Base-by-base conservation (phyloP, 2,329 filamentous ascomycete genomes). In the Aspergillus persii region DNA sequence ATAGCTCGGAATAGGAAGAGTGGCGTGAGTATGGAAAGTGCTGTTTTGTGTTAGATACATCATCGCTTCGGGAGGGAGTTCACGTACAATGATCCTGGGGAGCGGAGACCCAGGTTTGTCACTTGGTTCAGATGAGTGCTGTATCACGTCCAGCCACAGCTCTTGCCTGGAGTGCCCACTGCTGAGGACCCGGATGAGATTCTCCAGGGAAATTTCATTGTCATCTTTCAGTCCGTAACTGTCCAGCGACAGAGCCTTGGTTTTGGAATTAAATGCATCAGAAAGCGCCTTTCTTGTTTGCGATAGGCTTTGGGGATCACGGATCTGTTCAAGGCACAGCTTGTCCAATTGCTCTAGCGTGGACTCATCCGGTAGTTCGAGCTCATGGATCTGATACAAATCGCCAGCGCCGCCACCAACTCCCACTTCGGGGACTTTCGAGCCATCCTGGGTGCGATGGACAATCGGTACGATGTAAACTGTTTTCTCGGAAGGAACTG, bases 1-100 rank as follows among this genome's bases (percentile, higher is more conserved):
- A 89, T 2, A 96, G 82, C 71, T 97, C 94, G 0, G 81, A 78
- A 61, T 95, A 94, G 0, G 91, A 96, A 0, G 94, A 96, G 73
- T 98, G 94, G 1, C 94, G 85, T 0, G 94, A 94, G 69, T 93
- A 97, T 0, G 93, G 91, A 65, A 96, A 97, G 23, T 78, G 81
- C 78, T 77, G 49, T 36, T 12, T n/a, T 2, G 3, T 9, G 44
- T 67, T 50, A 69, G 64, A 29, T 27, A 9, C 2, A 9, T 5
- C 8, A 23, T 29, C 11, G 12, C 9, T 27, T 23, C 8, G 4
- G 4, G 9, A 33, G 56, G n/a, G 3, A 23, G 3, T 26, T 29
- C 27, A 67, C 74, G 60, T 63, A 77, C 75, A 53, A 77, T 77
- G 26, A 61, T 69, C n/a, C 61, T 69, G n/a, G 72, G 67, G 8